Evolutionary conservation across 768 basidiomycete species (phyloP).

Genomic region (Lactarius psammicola): DNA sequence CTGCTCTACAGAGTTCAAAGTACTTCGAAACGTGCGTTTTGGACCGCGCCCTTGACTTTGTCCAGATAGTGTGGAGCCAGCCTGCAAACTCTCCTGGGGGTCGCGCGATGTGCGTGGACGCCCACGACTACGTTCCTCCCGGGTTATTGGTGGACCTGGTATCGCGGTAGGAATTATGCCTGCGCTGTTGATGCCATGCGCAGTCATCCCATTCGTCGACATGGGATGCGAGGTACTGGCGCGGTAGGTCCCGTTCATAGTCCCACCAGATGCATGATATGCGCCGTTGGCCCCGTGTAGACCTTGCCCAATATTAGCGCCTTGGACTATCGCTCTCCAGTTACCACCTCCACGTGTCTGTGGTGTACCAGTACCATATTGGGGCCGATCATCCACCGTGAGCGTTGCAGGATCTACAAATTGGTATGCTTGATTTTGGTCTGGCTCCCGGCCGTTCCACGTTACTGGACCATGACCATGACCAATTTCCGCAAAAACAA

Average conservation of each 20-base stretch:
- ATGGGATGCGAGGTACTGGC: neutral
- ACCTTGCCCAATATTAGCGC: neutral
- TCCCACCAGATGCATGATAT: conserved; percentile 9
- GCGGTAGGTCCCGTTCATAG: conserved; percentile 16
- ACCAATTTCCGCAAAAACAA: conserved; percentile 73
- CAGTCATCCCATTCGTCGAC: conserved; percentile 3
- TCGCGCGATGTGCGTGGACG: conserved; percentile 19
- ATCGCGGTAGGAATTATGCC: neutral
- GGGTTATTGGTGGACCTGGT: conserved; percentile 14
- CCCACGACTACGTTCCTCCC: conserved; percentile 26
- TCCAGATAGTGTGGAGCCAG: conserved; percentile 2
- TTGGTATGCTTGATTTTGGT: conserved; percentile 9
- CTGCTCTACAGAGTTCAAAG: conserved; percentile 67
- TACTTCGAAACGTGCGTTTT: conserved; percentile 63
- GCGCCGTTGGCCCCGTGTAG: conserved; percentile 3
- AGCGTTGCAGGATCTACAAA: conserved; percentile 8
- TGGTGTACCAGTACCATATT: neutral
- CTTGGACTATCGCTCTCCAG: conserved; percentile 3
- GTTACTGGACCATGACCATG: conserved; percentile 56
- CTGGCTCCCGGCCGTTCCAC: conserved; percentile 22
- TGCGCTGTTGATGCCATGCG: conserved; percentile 10
- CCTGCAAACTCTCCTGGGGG: conserved; percentile 8
- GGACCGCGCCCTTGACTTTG: conserved; percentile 59
- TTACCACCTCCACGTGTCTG: conserved; percentile 1
- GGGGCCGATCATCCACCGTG: conserved; percentile 14